Percentiles rank a stretch among this genome's conserved stretches.
Evolutionary conservation across 1,284 basidiomycete genomes (phyloP).

Genomic region (Puccinia coronata): DNA sequence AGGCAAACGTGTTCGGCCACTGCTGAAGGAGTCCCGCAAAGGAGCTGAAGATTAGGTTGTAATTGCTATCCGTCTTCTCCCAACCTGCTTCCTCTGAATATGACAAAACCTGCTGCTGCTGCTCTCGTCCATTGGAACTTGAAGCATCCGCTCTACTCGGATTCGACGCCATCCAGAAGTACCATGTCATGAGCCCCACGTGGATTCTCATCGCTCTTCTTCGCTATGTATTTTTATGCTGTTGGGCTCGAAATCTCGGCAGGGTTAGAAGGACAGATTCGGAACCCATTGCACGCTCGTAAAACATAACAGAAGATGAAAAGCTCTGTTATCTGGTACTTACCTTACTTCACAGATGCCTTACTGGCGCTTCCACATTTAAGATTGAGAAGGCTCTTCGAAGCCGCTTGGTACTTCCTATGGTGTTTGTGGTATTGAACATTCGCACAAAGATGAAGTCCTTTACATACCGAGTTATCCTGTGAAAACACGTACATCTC

Average conservation of each 20-base stretch:
- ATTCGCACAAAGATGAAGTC: too few species aligned
- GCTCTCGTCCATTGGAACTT: not conserved
- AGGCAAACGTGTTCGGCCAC: constrained; percentile 64
- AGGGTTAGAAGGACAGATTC: not conserved
- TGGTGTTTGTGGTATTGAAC: too few species aligned
- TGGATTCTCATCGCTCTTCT: not conserved
- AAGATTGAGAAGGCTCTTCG: too few species aligned
- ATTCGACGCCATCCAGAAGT: not conserved
- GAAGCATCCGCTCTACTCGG: not conserved
- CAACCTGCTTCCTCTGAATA: not conserved
- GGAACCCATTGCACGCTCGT: too few species aligned
- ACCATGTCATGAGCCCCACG: not conserved
- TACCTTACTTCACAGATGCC: too few species aligned
- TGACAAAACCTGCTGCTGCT: not conserved
- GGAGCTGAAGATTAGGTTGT: constrained; percentile 60
- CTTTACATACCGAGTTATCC: too few species aligned
- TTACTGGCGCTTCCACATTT: too few species aligned
- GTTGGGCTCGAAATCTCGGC: not conserved
- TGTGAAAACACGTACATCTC: too few species aligned
- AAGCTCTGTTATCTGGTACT: too few species aligned
- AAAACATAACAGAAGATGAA: too few species aligned
- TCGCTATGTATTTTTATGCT: too few species aligned
- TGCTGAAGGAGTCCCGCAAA: constrained; percentile 62
- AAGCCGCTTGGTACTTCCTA: too few species aligned
- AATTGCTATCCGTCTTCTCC: not conserved